Conservation (phyloP, 2,329 filamentous ascomycete genomes). For the Ploettnerulaceae sp. region DNA sequence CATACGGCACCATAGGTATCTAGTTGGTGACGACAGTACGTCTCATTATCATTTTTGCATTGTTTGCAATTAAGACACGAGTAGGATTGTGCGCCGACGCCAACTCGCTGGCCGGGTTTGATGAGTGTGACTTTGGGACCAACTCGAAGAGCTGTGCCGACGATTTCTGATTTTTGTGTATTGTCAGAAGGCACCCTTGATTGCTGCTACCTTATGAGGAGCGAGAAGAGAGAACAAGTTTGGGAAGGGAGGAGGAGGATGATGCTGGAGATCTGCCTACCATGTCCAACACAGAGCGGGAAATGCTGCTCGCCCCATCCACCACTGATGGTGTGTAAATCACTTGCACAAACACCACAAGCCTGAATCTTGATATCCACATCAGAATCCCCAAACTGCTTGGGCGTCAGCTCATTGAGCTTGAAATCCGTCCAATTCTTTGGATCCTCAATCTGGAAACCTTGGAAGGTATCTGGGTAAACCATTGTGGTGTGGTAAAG, state of each 20-base stretch:
- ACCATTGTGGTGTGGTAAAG: constrained; percentile 21
- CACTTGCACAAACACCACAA: constrained; percentile 71
- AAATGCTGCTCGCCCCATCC: constrained; percentile 48
- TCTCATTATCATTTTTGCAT: constrained; percentile 52
- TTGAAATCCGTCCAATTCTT: constrained; percentile 32
- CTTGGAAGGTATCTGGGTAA: constrained; percentile 55
- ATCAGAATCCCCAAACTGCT: constrained; percentile 82
- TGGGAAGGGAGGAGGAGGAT: background rate
- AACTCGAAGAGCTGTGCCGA: constrained; percentile 63
- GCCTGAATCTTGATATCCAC: constrained; percentile 83
- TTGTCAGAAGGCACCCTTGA: background rate
- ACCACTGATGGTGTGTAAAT: constrained; percentile 65
- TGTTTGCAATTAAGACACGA: constrained; percentile 50
- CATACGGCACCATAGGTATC: constrained; percentile 48
- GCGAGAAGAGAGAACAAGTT: background rate
- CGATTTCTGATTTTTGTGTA: constrained; percentile 47
- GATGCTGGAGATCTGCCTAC: too few relatives aligned
- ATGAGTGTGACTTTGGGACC: constrained; percentile 58
- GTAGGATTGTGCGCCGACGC: constrained; percentile 50
- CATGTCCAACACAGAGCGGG: constrained; percentile 48
- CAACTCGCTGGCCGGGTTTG: constrained; percentile 49
- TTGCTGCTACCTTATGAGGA: background rate
- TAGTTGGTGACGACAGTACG: constrained; percentile 46
- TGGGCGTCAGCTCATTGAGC: constrained; percentile 63
- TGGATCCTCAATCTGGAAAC: constrained; percentile 49